Base-by-base conservation (phyloP, 371 early-diverging fungal species). In the Mortierella sp. region DNA sequence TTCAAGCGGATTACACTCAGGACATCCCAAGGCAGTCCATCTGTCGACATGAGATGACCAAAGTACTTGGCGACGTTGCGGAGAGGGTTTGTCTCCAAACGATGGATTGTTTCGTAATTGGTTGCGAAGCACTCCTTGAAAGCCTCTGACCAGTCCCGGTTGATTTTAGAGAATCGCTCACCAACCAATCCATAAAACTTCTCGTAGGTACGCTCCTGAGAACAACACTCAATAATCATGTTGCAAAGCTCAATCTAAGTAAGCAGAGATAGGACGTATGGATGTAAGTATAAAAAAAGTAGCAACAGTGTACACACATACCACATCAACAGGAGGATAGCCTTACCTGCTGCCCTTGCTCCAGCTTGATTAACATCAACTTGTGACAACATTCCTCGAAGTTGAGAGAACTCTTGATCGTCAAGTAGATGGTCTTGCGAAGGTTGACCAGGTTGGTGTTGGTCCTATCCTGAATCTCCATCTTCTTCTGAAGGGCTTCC, bases 371-470 rank as follows among this genome's bases (percentile, higher is more conserved):
- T 76, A 95, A 94, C 92, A 99, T 91, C 55, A 99, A 90, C 89
- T 99, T 99, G 91, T 99, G 99, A 72, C 95, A 94, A 75, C 96
- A 96, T 91, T 99, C 99, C 90, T 99, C 99, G 89, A 95, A 98
- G 82, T 96, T 96, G 48, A 98, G 92, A 81, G 96, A 95, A 9
- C 99, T 99, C 97, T 97, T 99, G 84, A 98, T 95, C 9, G 98
- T 97, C 77, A 99, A 89, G 85, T 99, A 99, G 76, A 99, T 98
- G 34, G 94, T 95, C 83, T 97, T 93, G 72, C 99, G 94, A 26
- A 99, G 91, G 77, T 95, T 96, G 74, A 98, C 93, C 21, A 97
- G 82, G 84, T 98, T 96, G 44, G 96, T 95, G 80, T 97, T 96
- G 28, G 99, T 99, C 76, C 94, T 89, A 85, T 99, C 99, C 77